Base-by-base conservation (phyloP, 2,329 filamentous ascomycete species). In the Apiospora malaysiana region DNA sequence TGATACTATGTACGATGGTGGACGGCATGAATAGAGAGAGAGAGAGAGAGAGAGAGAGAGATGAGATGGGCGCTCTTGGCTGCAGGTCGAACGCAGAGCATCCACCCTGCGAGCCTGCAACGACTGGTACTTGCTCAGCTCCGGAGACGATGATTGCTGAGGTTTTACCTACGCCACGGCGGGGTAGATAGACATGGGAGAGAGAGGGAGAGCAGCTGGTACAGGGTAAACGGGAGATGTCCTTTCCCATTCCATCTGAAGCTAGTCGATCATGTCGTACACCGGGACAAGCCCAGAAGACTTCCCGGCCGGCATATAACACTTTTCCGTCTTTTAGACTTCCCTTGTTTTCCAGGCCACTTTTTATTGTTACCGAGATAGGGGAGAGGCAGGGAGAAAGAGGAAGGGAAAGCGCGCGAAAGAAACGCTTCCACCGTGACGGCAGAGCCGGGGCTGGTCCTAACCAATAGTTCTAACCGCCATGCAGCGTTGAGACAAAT, bases 401-500 rank as follows among this genome's bases (percentile, higher is more conserved):
- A 63, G 16, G n/a, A 4, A 56, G 49, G 25, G 49, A 18, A 25
- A 16, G 18, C n/a, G 49, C 6, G 49, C 1, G 32, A 59, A 16
- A 37, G 51, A 23, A 32, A 63, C 27, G 32, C 46, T 68, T 72
- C 69, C 49, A 69, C 70, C 56, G 69, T 71, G 70, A 71, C 73
- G 72, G 70, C 12, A 63, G 66, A 70, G 56, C 32, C 32, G 56
- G 56, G 23, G 21, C 32, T 1, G 10, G 32, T 32, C 43, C 23
- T 43, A 68, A 68, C 68, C 70, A 73, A 59, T 66, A 43, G 49
- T 70, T 63, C 77, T 88, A 98, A 72, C 96, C 96, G 71, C 96
- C 96, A 81, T 99, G 96, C 73, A 99, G 86, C 23, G 96, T 99
- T 72, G 95, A 98, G 73, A 99, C 95, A 83, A 99, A 99, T 75